A percentile compares a stretch with the other conserved stretches of the same genome.
Conservation (phyloP, 495 filamentous ascomycete genomes). For the Margaritispora aquatica region DNA sequence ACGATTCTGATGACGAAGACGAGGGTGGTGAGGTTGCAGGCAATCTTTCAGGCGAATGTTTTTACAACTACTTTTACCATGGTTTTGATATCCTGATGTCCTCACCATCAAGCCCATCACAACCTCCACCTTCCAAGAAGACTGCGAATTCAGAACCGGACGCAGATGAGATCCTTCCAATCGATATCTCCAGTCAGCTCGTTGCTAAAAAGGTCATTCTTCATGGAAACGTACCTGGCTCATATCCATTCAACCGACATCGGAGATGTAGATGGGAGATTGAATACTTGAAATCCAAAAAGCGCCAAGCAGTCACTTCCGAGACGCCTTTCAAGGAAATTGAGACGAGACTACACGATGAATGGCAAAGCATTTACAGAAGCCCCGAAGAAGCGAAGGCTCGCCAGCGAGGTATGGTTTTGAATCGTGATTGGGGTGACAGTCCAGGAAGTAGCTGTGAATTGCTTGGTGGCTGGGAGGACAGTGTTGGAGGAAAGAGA, state of each 20-base stretch:
- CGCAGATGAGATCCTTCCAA: conserved; percentile 6
- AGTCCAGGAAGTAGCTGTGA: conserved; percentile 88
- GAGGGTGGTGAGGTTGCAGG: conserved; percentile 40
- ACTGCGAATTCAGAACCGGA: conserved; percentile 1
- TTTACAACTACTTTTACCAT: conserved; percentile 94
- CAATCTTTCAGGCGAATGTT: conserved; percentile 63
- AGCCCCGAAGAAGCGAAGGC: conserved; percentile 54
- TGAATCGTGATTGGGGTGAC: conserved; percentile 87
- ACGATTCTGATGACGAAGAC: conserved; percentile 68
- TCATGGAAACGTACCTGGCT: conserved; percentile 91
- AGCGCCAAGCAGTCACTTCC: conserved; percentile 47
- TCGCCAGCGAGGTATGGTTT: conserved; percentile 72
- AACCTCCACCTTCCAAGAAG: conserved; percentile 49
- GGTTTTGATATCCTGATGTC: conserved; percentile 94
- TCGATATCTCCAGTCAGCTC: conserved; percentile 46
- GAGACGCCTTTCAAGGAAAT: conserved; percentile 72
- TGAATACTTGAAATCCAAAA: conserved; percentile 37
- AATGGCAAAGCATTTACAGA: conserved; percentile 63
- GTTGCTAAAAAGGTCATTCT: conserved; percentile 86
- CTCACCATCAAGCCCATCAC: conserved; percentile 57
- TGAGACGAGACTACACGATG: conserved; percentile 56
- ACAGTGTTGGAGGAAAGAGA: conserved; percentile 44
- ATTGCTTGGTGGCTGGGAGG: conserved; percentile 84
- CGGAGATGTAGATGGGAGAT: conserved; percentile 86
- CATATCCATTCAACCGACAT: conserved; percentile 94